These are phyloP conservation scores for Epichloe sibirici DNA, from an alignment of 2,329 filamentous ascomycete genomes.

Conservation along the genomic window DNA sequence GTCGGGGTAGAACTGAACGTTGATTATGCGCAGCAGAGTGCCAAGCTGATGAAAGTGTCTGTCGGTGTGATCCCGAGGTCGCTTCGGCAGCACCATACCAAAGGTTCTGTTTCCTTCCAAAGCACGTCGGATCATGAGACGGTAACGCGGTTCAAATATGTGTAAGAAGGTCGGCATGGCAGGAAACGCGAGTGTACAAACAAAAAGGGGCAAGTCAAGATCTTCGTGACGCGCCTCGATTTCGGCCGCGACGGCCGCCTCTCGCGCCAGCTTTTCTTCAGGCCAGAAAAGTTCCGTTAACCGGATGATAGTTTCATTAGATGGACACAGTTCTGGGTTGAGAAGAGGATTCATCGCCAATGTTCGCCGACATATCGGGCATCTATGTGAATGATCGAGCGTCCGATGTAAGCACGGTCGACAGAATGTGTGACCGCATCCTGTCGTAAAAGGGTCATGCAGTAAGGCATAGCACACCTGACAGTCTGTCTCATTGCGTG, in stretches of 20 bases:
- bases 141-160: constrained; percentile 86
- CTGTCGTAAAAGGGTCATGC: constrained; percentile 70
- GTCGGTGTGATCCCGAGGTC: constrained; percentile 24
- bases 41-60: constrained; percentile 58
- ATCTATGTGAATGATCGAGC: constrained; percentile 65
- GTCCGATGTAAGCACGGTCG: constrained; percentile 64
- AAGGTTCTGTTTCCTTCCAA: constrained; percentile 65
- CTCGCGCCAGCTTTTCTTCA: constrained; percentile 47
- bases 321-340: constrained; percentile 28
- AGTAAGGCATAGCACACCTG: constrained; percentile 78
- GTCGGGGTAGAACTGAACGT: constrained; percentile 61
- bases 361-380: constrained; percentile 65
- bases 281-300: constrained; percentile 60
- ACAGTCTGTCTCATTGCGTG: constrained; percentile 67
- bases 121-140: constrained; percentile 74
- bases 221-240: constrained; percentile 43
- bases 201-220: constrained; percentile 59
- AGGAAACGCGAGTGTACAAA: constrained; percentile 73
- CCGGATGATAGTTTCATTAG: constrained; percentile 50
- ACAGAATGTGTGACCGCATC: constrained; percentile 85
- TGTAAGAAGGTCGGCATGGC: constrained; percentile 76
- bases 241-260: constrained; percentile 42
- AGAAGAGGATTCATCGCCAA: constrained; percentile 39
- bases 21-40: constrained; percentile 64
- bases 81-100: constrained; percentile 70